Evolutionary conservation across 495 filamentous ascomycete species (phyloP).

Genomic region (Mytilinidion resinicola): DNA sequence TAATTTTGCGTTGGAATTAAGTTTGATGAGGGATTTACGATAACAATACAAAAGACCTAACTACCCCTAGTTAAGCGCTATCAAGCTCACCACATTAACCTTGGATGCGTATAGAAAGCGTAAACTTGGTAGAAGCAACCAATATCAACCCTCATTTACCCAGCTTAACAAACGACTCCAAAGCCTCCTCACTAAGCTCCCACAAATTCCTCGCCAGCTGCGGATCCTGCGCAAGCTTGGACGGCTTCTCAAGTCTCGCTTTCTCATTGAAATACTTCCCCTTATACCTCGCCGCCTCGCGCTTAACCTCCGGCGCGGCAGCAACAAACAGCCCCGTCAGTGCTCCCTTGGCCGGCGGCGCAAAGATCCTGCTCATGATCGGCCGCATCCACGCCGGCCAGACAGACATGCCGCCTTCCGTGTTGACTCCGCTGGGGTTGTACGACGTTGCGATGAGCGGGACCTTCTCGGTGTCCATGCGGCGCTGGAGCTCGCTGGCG

Average conservation of each 20-base stretch:
- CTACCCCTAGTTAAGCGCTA: no score
- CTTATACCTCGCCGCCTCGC: conserved; percentile 11
- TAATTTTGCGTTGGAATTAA: no score
- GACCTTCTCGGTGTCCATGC: conserved; percentile 12
- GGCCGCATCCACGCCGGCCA: background rate
- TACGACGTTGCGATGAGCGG: conserved; percentile 16
- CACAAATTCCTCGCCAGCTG: conserved; percentile 11
- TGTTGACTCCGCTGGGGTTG: conserved; percentile 22
- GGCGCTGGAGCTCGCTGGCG: conserved; percentile 23
- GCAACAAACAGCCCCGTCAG: conserved; percentile 22
- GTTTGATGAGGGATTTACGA: no score
- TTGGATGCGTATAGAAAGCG: no score
- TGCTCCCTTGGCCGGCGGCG: conserved; percentile 10
- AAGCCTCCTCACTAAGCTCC: conserved; percentile 11
- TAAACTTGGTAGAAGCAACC: no score
- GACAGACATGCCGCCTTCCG: conserved; percentile 4
- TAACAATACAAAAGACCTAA: no score
- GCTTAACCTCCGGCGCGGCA: conserved; percentile 14
- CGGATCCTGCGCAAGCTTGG: conserved; percentile 5
- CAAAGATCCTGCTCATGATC: background rate
- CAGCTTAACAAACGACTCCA: background rate
- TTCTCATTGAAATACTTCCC: conserved; percentile 16
- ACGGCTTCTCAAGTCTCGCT: conserved; percentile 12
- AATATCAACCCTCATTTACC: no score
- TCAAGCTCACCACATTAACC: no score